phyloP scores from a whole-genome alignment of 805 yeast species.

The Metschnikowia aberdeeniae region DNA sequence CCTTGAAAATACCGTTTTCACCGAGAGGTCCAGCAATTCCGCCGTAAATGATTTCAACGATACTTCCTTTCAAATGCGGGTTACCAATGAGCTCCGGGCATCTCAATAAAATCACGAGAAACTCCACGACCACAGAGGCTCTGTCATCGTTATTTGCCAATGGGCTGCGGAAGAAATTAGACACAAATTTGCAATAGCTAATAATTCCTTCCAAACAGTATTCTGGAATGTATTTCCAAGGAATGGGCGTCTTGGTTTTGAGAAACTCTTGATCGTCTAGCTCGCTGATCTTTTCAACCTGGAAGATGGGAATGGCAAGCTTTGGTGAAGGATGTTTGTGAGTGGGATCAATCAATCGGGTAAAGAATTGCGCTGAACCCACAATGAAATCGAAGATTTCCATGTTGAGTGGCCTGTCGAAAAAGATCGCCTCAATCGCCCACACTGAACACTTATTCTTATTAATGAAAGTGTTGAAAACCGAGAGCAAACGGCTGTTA shows the following conservation, averaged over 20 bases:
- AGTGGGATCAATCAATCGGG: constrained; percentile 67
- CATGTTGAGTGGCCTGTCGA: constrained; percentile 51
- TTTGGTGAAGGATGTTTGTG: constrained; percentile 56
- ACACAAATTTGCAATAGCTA: constrained; percentile 61
- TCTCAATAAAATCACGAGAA: constrained; percentile 69
- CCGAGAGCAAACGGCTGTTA: constrained; percentile 7
- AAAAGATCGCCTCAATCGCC: constrained; percentile 60
- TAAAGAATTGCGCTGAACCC: constrained; percentile 70
- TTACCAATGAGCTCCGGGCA: constrained; percentile 84
- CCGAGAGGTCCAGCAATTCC: constrained; percentile 52
- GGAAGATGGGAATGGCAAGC: constrained; percentile 50
- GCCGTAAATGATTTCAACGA: constrained; percentile 83
- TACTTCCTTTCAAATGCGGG: constrained; percentile 85
- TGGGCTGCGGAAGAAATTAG: constrained; percentile 54
- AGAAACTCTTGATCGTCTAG: constrained; percentile 73
- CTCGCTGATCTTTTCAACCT: constrained; percentile 58
- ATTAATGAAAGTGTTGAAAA: constrained; percentile 43
- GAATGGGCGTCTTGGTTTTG: constrained; percentile 61
- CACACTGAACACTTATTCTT: constrained; percentile 41
- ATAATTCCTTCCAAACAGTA: constrained; percentile 78
- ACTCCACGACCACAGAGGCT: constrained; percentile 58
- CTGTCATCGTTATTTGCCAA: constrained; percentile 50
- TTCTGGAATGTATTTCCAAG: constrained; percentile 85
- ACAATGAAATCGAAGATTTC: constrained; percentile 73
- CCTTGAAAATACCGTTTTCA: constrained; percentile 70